These are phyloP conservation scores for Starmera pachycereana DNA, from an alignment of 805 yeast species.

Conservation along the genomic window DNA sequence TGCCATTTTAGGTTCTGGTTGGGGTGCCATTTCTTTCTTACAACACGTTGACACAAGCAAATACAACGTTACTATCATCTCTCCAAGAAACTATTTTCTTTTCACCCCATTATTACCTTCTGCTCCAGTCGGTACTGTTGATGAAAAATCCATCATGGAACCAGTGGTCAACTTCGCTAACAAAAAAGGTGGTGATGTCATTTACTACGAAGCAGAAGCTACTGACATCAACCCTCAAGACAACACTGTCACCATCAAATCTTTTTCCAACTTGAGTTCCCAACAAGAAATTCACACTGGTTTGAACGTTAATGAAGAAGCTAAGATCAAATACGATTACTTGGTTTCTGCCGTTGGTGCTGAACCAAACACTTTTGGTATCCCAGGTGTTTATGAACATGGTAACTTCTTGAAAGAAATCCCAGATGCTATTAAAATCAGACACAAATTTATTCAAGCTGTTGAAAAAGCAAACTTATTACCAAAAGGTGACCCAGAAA, in stretches of 20 bases:
- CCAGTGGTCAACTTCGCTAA: slow-evolving; percentile 86
- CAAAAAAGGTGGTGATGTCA: slow-evolving; percentile 64
- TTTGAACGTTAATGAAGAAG: slow-evolving; percentile 28
- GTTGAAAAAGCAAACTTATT: slow-evolving; percentile 82
- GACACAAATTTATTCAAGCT: slow-evolving; percentile 74
- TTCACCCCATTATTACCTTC: slow-evolving; percentile 93
- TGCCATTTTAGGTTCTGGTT: slow-evolving; percentile 79
- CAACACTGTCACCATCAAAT: slow-evolving; percentile 56
- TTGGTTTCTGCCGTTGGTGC: slow-evolving; percentile 90
- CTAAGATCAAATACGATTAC: slow-evolving; percentile 61
- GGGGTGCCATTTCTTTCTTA: slow-evolving; percentile 88
- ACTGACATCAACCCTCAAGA: slow-evolving; percentile 70
- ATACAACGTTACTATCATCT: slow-evolving; percentile 81
- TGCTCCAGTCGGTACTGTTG: slow-evolving; percentile 85
- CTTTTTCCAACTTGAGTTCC: slow-evolving; percentile 28
- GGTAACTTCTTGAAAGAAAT: slow-evolving; percentile 86
- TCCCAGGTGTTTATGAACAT: slow-evolving; percentile 80
- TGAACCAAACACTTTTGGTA: slow-evolving; percentile 86
- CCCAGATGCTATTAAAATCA: slow-evolving; percentile 72
- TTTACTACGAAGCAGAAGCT: slow-evolving; percentile 85
- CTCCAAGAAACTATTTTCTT: slow-evolving; percentile 88
- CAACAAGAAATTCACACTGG: slow-evolving; percentile 21
- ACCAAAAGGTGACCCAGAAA: slow-evolving; percentile 68
- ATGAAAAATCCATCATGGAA: slow-evolving; percentile 87
- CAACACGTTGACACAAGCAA: slow-evolving; percentile 77